These are phyloP conservation scores for Tylopilus vinaceipallidus DNA, from an alignment of 768 basidiomycete species.

Conservation along the genomic window DNA sequence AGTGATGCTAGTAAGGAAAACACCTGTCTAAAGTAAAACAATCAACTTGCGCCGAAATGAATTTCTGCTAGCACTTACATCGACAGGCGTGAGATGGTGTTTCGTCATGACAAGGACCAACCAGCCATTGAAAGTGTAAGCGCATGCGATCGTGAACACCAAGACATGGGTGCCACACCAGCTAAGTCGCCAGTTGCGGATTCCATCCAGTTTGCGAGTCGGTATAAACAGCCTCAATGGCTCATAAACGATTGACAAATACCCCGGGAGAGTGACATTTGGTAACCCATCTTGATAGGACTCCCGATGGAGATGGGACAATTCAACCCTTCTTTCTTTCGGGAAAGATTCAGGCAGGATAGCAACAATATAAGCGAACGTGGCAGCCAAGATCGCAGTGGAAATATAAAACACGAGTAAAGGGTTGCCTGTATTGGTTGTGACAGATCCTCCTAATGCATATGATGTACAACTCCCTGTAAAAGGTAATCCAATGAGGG, in stretches of 20 bases:
- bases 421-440: slow-evolving; percentile 23
- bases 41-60: neutral
- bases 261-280: neutral
- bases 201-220: too few species aligned
- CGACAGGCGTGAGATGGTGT: slow-evolving; percentile 27
- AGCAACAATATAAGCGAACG: slow-evolving; percentile 22
- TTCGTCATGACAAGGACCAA: slow-evolving; percentile 25
- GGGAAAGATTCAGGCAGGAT: slow-evolving; percentile 34
- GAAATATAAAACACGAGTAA: slow-evolving; percentile 23
- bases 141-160: slow-evolving; percentile 15
- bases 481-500: neutral
- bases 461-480: slow-evolving; percentile 29
- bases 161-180: slow-evolving; percentile 29
- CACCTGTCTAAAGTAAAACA: slow-evolving; percentile 25
- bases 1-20: slow-evolving; percentile 21
- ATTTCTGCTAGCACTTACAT: slow-evolving; percentile 13
- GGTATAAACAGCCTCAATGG: slow-evolving; percentile 28
- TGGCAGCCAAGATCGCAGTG: slow-evolving; percentile 8
- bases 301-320: slow-evolving; percentile 9
- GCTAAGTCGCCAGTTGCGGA: slow-evolving; percentile 31
- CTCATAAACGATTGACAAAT: slow-evolving; percentile 15
- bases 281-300: neutral
- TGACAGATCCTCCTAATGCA: slow-evolving; percentile 30
- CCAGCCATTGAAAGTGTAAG: slow-evolving; percentile 16
- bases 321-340: slow-evolving; percentile 19